Base-by-base conservation (phyloP, 768 basidiomycete genomes). In the Tricholoma saponaceum region DNA sequence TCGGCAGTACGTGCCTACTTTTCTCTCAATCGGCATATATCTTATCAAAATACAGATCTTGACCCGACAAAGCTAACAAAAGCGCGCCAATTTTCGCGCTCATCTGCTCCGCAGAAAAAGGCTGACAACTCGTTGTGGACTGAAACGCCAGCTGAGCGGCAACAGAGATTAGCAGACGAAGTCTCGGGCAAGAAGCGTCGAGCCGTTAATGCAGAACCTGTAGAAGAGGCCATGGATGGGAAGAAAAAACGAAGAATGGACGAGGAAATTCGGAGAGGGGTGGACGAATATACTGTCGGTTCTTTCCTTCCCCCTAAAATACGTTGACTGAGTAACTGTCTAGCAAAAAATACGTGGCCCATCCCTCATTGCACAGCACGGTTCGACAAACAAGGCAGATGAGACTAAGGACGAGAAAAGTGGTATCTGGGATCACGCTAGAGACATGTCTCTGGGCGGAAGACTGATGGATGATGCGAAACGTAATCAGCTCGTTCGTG, bases 71-170 rank as follows among this genome's bases (percentile, higher is more conserved):
- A 90, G 66, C 74, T 94, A 20, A 49, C 47, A 5, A 88, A 85
- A 70, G 74, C 83, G 2, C 85, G 92, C 20, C 88, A 92, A 67
- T 95, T 95, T 71, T 84, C 88, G n/a, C 77, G 81, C 54, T 74
- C 83, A 22, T 61, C 72, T n/a, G 76, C 79, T 14, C 70, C 83
- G 13, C 68, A 74, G 12, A 72, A 76, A 1, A 70, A 76, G 44
- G 72, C 72, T 6, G 89, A 90, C 62, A 80, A 73, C 55, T 86
- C 86, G 2, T 78, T 96, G 12, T 99, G 97, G 97, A 99, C 97
- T 0, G 97, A 99, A 76, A 98, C 97, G 0, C 97, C 97, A 0
- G 87, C 87, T 0, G 93, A 98, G 68, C 82, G 89, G 14, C 93
- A 92, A 67, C 88, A 96, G 65, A 83, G 97, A 1, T 76, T 98